phyloP scores from a whole-genome alignment of 306 rosid genomes.

The Quercus glauca region DNA sequence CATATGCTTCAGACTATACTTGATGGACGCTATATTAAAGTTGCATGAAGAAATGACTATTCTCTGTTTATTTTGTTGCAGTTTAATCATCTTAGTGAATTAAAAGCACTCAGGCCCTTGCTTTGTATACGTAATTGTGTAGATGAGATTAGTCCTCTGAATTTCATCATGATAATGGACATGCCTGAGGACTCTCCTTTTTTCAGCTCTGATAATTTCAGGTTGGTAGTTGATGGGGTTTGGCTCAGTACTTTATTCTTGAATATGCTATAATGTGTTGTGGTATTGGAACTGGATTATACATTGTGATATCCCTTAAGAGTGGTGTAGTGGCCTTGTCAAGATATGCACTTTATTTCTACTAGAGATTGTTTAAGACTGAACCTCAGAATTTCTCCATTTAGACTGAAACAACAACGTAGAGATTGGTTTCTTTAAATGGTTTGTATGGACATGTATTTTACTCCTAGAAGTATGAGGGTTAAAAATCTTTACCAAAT shows the following conservation, averaged over 20 bases:
- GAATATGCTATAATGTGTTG: neutral
- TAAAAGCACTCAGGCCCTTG: constrained; percentile 52
- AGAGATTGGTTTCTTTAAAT: neutral
- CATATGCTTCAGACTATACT: constrained; percentile 3
- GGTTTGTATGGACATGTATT: neutral
- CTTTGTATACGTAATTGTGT: constrained; percentile 40
- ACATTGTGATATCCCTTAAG: neutral
- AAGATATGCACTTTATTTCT: neutral
- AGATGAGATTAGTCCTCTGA: constrained; percentile 51
- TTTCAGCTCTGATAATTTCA: constrained; percentile 57
- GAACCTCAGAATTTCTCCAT: neutral
- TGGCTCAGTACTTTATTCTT: neutral
- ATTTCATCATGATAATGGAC: constrained; percentile 57
- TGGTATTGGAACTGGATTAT: neutral
- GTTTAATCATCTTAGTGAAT: constrained; percentile 62
- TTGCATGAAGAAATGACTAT: constrained; percentile 13
- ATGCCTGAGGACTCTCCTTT: constrained; percentile 60
- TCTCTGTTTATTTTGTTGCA: constrained; percentile 29
- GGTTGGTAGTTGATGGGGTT: constrained; percentile 40
- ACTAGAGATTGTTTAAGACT: neutral
- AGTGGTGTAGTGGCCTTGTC: neutral
- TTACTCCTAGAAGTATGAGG: neutral
- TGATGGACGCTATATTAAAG: constrained; percentile 11
- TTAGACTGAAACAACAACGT: neutral
- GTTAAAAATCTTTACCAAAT: neutral